phyloP scores from a whole-genome alignment of 352 stramenopile species.

The Phytophthora podocarpi region DNA sequence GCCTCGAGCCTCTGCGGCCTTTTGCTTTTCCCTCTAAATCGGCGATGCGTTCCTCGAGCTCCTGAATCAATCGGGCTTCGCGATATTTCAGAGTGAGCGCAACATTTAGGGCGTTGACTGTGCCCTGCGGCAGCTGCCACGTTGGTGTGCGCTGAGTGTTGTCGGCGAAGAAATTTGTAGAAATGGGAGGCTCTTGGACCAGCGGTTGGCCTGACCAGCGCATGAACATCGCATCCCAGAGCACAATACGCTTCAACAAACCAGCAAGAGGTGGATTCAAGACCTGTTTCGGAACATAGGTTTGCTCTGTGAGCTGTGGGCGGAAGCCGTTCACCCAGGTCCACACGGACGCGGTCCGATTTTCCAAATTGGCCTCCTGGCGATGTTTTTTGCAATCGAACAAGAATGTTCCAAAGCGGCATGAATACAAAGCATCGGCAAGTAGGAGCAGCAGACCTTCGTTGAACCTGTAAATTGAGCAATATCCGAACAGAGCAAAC shows the following conservation, averaged over 20 bases:
- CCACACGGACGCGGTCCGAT: slow-evolving; percentile 76
- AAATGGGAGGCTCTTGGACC: slow-evolving; percentile 45
- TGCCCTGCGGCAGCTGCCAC: slow-evolving; percentile 68
- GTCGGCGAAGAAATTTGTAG: slow-evolving; percentile 60
- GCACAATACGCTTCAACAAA: slow-evolving; percentile 61
- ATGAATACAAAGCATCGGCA: slow-evolving; percentile 96
- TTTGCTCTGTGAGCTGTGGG: slow-evolving; percentile 59
- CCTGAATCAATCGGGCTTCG: slow-evolving; percentile 49
- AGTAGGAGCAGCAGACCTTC: slow-evolving; percentile 92
- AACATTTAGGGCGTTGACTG: slow-evolving; percentile 55
- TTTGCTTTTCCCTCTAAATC: slow-evolving; percentile 39
- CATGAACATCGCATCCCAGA: slow-evolving; percentile 81
- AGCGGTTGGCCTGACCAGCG: slow-evolving; percentile 74
- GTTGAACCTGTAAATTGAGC: slow-evolving; percentile 86
- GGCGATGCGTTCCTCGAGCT: slow-evolving; percentile 43
- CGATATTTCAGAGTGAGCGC: slow-evolving; percentile 46
- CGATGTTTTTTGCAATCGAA: slow-evolving; percentile 94
- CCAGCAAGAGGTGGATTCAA: slow-evolving; percentile 65
- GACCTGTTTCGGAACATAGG: slow-evolving; percentile 50
- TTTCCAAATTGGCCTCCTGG: slow-evolving; percentile 56
- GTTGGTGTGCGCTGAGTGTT: slow-evolving; percentile 60
- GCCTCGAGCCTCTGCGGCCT: slow-evolving; percentile 30
- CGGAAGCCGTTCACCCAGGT: slow-evolving; percentile 85
- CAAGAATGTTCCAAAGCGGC: slow-evolving; percentile 98
- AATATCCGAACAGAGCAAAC: not conserved